Percentiles rank a stretch among this genome's conserved stretches.
Evolutionary conservation across 2,329 filamentous ascomycete species (phyloP).

Genomic region (Zasmidium cellare): DNA sequence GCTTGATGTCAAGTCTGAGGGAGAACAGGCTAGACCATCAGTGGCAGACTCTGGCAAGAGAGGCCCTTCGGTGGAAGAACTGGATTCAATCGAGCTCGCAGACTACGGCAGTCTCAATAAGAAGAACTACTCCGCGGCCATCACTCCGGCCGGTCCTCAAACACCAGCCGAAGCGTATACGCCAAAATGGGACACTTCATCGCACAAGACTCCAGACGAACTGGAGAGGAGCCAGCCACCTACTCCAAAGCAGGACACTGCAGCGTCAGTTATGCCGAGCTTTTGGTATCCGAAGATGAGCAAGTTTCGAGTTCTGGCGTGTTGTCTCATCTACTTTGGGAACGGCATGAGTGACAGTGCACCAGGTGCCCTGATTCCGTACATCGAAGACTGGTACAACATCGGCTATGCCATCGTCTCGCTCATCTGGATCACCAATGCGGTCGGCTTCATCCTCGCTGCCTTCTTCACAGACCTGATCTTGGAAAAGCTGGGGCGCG

Average conservation of each 20-base stretch:
- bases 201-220: constrained; percentile 38
- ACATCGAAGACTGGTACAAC: constrained; percentile 72
- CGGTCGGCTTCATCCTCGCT: constrained; percentile 67
- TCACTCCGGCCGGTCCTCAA: constrained; percentile 7
- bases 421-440: constrained; percentile 62
- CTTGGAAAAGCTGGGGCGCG: constrained; percentile 63
- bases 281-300: constrained; percentile 64
- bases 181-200: constrained; percentile 1
- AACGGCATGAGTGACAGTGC: constrained; percentile 70
- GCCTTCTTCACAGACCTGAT: constrained; percentile 69
- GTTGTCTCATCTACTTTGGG: constrained; percentile 65
- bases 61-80: constrained; percentile 26
- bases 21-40: background rate
- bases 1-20: constrained; percentile 6
- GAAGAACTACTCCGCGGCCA: background rate
- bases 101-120: constrained; percentile 19
- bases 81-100: constrained; percentile 28
- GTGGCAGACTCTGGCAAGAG: constrained; percentile 7
- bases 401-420: constrained; percentile 80
- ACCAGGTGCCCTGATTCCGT: constrained; percentile 76
- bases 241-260: constrained; percentile 45
- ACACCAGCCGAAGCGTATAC: constrained; percentile 11
- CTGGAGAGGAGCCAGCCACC: constrained; percentile 58
- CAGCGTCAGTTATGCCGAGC: constrained; percentile 54
- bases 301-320: constrained; percentile 65